Evolutionary conservation across 352 stramenopile genomes (phyloP).

Genomic region (Pythium utonaiense): DNA sequence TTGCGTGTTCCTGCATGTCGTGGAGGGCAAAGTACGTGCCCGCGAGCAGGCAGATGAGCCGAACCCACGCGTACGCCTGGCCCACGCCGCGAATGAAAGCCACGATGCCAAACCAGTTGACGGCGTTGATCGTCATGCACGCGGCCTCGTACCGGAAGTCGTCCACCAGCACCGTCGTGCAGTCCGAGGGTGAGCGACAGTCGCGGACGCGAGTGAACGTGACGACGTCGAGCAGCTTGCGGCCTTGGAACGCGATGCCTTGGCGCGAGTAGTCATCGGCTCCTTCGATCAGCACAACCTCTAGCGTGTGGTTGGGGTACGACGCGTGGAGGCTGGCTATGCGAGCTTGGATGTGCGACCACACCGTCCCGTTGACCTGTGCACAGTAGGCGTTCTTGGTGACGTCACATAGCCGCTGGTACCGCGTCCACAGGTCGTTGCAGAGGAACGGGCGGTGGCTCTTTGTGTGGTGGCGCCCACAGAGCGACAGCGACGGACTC

Average conservation of each 20-base stretch:
- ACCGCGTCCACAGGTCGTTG: constrained; percentile 1
- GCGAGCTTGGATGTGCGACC: neutral
- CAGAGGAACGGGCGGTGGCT: neutral
- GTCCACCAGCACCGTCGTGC: constrained; percentile 3
- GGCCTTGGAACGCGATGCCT: constrained; percentile 14
- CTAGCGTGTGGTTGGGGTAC: constrained; percentile 13
- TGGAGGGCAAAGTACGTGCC: constrained; percentile 24
- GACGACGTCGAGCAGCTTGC: constrained; percentile 17
- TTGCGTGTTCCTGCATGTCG: neutral
- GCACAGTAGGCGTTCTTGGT: neutral
- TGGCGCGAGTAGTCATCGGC: constrained; percentile 9
- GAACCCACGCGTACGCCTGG: constrained; percentile 33
- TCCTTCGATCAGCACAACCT: constrained; percentile 24
- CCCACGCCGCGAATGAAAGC: constrained; percentile 25
- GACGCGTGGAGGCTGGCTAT: neutral
- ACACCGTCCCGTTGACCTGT: neutral
- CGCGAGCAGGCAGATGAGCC: constrained; percentile 25
- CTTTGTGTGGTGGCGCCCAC: neutral
- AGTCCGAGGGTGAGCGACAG: neutral
- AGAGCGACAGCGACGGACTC: neutral
- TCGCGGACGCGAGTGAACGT: constrained; percentile 9
- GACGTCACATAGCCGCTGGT: neutral
- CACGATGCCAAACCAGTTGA: constrained; percentile 31
- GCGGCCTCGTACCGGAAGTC: constrained; percentile 41
- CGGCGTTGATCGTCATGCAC: constrained; percentile 19